Evolutionary conservation across 2,329 filamentous ascomycete species (phyloP).

Genomic region (Trichoderma hamatum): DNA sequence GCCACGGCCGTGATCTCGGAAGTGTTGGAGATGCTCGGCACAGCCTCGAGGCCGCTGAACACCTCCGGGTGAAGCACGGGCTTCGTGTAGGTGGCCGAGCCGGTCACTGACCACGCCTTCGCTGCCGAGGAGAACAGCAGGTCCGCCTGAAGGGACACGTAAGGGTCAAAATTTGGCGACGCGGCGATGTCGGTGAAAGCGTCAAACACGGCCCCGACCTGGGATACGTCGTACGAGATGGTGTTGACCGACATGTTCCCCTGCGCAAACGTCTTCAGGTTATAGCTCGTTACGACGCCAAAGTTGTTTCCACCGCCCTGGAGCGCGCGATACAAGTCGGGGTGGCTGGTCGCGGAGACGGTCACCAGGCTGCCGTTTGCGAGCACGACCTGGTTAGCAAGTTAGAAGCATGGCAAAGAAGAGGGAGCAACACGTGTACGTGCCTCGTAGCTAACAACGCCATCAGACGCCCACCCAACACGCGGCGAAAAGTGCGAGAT

Average conservation of each 20-base stretch:
- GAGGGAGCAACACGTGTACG: not conserved
- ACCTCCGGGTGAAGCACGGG: slow-evolving; percentile 23
- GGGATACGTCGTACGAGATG: slow-evolving; percentile 36
- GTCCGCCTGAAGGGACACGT: slow-evolving; percentile 32
- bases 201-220: slow-evolving; percentile 28
- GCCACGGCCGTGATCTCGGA: not conserved
- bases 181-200: slow-evolving; percentile 32
- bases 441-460: slow-evolving; percentile 5
- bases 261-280: slow-evolving; percentile 43
- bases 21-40: not conserved
- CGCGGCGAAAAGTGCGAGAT: slow-evolving; percentile 28
- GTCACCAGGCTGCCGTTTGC: slow-evolving; percentile 48
- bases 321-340: slow-evolving; percentile 61
- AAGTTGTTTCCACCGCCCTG: slow-evolving; percentile 60
- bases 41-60: not conserved
- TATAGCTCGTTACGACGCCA: slow-evolving; percentile 57
- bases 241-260: slow-evolving; percentile 45
- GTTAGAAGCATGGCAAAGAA: not conserved
- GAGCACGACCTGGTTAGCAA: slow-evolving; percentile 43
- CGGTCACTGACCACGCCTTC: slow-evolving; percentile 28
- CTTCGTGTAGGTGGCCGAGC: slow-evolving; percentile 30
- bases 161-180: slow-evolving; percentile 29
- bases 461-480: slow-evolving; percentile 27
- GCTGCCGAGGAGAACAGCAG: slow-evolving; percentile 30
- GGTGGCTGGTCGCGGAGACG: slow-evolving; percentile 46